Conservation (phyloP, 305 asterid genomes). For the Fraxinus velutina region DNA sequence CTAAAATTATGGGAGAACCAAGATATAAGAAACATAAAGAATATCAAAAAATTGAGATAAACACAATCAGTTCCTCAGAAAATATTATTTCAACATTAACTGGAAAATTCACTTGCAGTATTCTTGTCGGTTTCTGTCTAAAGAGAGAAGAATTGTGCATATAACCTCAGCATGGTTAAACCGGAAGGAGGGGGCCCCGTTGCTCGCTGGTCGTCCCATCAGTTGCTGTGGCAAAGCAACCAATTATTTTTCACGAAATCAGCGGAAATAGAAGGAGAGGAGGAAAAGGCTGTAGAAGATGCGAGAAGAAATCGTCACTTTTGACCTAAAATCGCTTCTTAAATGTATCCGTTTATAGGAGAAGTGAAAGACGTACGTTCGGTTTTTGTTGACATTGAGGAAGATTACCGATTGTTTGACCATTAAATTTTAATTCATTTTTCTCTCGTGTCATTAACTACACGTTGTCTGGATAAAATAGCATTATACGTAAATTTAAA, state of each 20-base stretch:
- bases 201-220: constrained; percentile 95
- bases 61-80: not conserved
- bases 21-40: not conserved
- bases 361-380: not conserved
- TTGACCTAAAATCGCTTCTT: not conserved
- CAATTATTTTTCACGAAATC: not conserved
- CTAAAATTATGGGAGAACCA: not conserved
- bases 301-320: not conserved
- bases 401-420: not conserved
- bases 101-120: not conserved
- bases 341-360: not conserved
- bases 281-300: not conserved
- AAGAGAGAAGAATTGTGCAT: constrained; percentile 1
- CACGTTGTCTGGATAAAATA: too few relatives aligned
- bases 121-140: not conserved
- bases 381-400: not conserved
- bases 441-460: too few relatives aligned
- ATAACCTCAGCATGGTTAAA: constrained; percentile 77
- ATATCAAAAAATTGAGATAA: not conserved
- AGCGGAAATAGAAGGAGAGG: not conserved
- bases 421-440: too few relatives aligned
- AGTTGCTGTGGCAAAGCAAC: constrained; percentile 21
- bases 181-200: constrained; percentile 93
- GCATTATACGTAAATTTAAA: too few relatives aligned
- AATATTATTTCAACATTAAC: not conserved